Evolutionary conservation across 2,329 filamentous ascomycete species (phyloP).

Genomic region (Nemania diffusa): DNA sequence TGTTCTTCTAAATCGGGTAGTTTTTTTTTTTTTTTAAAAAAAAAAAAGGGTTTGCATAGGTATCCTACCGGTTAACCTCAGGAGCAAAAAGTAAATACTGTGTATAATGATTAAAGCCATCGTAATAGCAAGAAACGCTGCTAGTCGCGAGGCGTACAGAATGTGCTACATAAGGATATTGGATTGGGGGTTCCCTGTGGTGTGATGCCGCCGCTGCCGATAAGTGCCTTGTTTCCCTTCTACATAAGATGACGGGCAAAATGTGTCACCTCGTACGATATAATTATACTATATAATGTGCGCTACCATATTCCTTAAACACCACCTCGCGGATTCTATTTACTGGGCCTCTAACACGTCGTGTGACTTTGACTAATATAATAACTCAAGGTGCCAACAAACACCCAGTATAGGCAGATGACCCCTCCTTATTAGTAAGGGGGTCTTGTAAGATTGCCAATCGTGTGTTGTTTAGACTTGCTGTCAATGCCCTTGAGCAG

Average conservation of each 20-base stretch:
- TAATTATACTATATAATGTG: slow-evolving; percentile 25
- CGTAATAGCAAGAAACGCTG: not conserved
- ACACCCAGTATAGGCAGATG: slow-evolving; percentile 1
- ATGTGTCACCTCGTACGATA: not conserved
- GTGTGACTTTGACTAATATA: not conserved
- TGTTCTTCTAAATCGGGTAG: too few relatives aligned
- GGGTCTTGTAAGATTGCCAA: slow-evolving; percentile 49
- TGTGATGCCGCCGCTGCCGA: not conserved
- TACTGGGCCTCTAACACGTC: slow-evolving; percentile 15
- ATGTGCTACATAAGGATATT: not conserved
- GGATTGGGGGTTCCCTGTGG: not conserved
- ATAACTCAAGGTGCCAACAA: slow-evolving; percentile 9
- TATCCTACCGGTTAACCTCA: not conserved
- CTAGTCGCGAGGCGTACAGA: not conserved
- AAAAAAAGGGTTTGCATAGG: not conserved
- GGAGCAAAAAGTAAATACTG: not conserved
- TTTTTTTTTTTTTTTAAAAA: too few relatives aligned
- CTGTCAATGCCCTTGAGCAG: slow-evolving; percentile 51
- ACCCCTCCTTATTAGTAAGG: slow-evolving; percentile 43
- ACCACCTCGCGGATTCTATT: slow-evolving; percentile 3
- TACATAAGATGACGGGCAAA: not conserved
- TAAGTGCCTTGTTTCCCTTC: not conserved
- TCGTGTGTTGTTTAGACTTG: slow-evolving; percentile 47
- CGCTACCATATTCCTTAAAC: not conserved
- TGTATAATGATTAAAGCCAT: not conserved